phyloP scores from a whole-genome alignment of 106 monocot genomes.

The Phalaenopsis aphrodite region DNA sequence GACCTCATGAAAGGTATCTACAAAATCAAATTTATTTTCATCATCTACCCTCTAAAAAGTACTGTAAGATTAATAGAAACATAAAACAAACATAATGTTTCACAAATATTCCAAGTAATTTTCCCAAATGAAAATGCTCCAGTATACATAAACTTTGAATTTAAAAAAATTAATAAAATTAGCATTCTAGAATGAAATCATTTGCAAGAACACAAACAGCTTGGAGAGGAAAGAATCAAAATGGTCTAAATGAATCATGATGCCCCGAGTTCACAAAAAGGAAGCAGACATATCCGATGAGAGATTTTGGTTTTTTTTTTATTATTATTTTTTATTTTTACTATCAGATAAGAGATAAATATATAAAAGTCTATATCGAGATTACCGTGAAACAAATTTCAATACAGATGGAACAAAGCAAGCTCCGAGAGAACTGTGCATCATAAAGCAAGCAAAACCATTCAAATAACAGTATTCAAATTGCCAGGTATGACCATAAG shows the following conservation, averaged over 20 bases:
- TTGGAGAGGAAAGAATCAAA: not conserved
- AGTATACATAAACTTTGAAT: not conserved
- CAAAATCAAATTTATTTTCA: conserved; percentile 1
- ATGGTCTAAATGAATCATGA: not conserved
- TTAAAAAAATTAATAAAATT: not conserved
- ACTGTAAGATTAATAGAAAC: not conserved
- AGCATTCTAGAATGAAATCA: not conserved
- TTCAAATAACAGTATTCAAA: not conserved
- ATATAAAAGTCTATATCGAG: not conserved
- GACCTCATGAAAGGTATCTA: conserved; percentile 66
- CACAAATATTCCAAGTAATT: not conserved
- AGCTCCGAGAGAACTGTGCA: not conserved
- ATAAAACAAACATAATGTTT: not conserved
- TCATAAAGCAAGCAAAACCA: not conserved
- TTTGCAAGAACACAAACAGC: not conserved
- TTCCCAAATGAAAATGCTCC: not conserved
- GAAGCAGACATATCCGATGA: not conserved
- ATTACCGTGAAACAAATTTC: not conserved
- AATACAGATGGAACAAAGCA: not conserved
- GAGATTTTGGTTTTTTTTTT: no score
- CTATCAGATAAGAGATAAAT: not conserved
- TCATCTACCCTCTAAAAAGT: not conserved
- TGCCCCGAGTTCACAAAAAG: not conserved
- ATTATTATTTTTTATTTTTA: no score
- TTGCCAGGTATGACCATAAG: not conserved